Evolutionary conservation across 2,329 filamentous ascomycete species (phyloP).

Genomic region (Trichoderma koningii): DNA sequence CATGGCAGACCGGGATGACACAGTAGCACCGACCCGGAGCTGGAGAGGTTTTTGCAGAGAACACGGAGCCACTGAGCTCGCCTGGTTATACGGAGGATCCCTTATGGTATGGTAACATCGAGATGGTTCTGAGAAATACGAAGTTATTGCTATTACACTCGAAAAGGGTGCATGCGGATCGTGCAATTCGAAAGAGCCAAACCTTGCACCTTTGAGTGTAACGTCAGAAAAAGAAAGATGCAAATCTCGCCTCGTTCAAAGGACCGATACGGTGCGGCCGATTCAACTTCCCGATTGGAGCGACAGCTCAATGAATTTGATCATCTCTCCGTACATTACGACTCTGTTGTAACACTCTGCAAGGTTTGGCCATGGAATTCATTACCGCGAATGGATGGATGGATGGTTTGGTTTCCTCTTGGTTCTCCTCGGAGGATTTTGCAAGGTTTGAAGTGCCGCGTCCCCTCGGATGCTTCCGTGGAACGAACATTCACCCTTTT

Average conservation of each 20-base stretch:
- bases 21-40: slow-evolving; percentile 15
- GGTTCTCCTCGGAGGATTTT: slow-evolving; percentile 7
- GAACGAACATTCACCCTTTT: background rate
- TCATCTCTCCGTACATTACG: too few species aligned
- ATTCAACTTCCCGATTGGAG: slow-evolving; percentile 16
- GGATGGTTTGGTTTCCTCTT: background rate
- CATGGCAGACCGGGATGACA: slow-evolving; percentile 5
- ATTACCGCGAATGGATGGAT: too few species aligned
- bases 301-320: background rate
- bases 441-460: background rate
- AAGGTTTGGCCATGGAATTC: background rate
- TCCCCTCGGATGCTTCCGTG: slow-evolving; percentile 18
- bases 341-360: background rate
- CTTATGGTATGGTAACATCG: too few species aligned
- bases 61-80: too few species aligned
- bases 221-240: too few species aligned
- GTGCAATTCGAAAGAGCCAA: too few species aligned
- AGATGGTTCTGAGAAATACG: too few species aligned
- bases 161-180: too few species aligned
- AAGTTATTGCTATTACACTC: too few species aligned
- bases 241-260: slow-evolving; percentile 22
- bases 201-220: too few species aligned
- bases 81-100: too few species aligned
- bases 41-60: background rate
- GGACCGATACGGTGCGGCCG: slow-evolving; percentile 19